phyloP scores from a whole-genome alignment of 2,329 filamentous ascomycete genomes.

The Ophiostoma sp. region DNA sequence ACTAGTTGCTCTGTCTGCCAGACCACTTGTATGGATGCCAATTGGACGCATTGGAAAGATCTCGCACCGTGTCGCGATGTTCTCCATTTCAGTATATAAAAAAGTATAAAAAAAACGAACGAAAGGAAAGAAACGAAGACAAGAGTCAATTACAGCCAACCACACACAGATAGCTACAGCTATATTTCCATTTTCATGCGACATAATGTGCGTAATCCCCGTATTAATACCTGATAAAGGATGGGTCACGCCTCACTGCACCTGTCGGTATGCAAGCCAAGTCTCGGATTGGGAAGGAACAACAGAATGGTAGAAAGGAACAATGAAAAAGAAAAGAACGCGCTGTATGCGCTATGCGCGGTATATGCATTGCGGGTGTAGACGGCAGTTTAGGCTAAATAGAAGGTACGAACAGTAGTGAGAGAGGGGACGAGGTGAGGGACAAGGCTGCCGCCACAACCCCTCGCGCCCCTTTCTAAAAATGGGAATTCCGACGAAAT shows the following conservation, averaged over 20 bases:
- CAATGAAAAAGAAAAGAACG: neutral
- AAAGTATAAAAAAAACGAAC: neutral
- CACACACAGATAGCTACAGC: neutral
- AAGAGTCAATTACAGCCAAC: neutral
- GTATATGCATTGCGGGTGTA: neutral
- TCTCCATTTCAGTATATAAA: neutral
- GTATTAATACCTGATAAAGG: slow-evolving; percentile 1
- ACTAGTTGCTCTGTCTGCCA: neutral
- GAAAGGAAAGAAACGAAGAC: neutral
- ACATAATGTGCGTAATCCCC: neutral
- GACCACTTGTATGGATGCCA: neutral
- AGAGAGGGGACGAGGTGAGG: neutral
- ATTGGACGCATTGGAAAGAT: neutral
- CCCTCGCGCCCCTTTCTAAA: slow-evolving; percentile 15
- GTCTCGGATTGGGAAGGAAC: neutral
- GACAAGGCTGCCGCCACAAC: slow-evolving; percentile 21
- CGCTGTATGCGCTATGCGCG: neutral
- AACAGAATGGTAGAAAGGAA: neutral
- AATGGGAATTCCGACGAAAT: slow-evolving; percentile 5
- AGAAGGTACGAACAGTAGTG: neutral
- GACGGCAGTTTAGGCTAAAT: slow-evolving; percentile 28
- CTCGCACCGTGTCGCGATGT: neutral
- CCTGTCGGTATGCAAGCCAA: neutral
- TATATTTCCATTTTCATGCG: neutral
- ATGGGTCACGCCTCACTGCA: neutral